Evolutionary conservation across 78 protist genomes (phyloP).

Genomic region (Dictyostelium firmibasis): DNA sequence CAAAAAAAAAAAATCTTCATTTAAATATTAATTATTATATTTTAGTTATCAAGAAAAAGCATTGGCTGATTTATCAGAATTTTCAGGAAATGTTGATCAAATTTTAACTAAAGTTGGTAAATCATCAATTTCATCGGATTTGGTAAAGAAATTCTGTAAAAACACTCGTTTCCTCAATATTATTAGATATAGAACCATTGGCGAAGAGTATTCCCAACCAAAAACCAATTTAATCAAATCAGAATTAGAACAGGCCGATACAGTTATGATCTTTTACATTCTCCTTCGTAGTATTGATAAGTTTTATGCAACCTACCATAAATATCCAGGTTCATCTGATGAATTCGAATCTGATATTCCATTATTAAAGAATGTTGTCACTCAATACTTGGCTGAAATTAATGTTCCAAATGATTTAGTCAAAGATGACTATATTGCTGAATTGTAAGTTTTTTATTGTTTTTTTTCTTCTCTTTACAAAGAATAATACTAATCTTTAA

Average conservation of each 20-base stretch:
- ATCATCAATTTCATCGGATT: constrained; percentile 33
- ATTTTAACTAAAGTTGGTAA: constrained; percentile 32
- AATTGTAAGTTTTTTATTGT: constrained; percentile 40
- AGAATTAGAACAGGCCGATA: constrained; percentile 58
- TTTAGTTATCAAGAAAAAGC: constrained; percentile 82
- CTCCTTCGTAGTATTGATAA: constrained; percentile 52
- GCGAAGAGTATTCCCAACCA: constrained; percentile 22
- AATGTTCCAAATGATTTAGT: constrained; percentile 10
- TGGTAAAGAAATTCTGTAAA: constrained; percentile 61
- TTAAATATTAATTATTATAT: no score
- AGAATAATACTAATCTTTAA: not conserved
- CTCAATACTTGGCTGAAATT: not conserved
- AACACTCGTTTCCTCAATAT: constrained; percentile 65
- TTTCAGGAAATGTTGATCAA: constrained; percentile 36
- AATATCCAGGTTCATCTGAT: constrained; percentile 71
- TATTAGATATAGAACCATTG: constrained; percentile 47
- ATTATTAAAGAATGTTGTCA: not conserved
- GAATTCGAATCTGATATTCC: constrained; percentile 74
- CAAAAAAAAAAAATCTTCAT: no score
- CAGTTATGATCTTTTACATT: constrained; percentile 38
- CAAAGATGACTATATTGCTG: constrained; percentile 79
- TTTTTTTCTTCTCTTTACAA: not conserved
- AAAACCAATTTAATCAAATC: constrained; percentile 1
- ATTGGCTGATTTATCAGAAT: constrained; percentile 52
- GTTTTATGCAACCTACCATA: constrained; percentile 22